Evolutionary conservation across 306 rosid genomes (phyloP).

Genomic region (Begonia fuchsioides): DNA sequence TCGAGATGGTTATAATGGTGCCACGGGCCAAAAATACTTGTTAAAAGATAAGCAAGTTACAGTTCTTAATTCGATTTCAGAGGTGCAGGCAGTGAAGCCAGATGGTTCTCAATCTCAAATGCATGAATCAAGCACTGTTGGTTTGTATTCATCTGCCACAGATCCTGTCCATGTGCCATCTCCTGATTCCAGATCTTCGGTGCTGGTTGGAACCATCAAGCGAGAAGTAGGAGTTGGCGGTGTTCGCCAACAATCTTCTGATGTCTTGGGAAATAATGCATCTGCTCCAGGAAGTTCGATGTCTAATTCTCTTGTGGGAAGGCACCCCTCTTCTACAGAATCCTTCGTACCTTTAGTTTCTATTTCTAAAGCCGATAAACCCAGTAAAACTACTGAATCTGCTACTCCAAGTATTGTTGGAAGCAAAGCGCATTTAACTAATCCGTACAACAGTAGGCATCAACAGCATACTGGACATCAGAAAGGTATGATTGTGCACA

Average conservation of each 20-base stretch:
- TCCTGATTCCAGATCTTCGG: constrained; percentile 83
- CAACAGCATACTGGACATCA: constrained; percentile 82
- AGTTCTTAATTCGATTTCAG: constrained; percentile 23
- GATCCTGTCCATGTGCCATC: constrained; percentile 99
- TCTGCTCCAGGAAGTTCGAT: constrained; percentile 38
- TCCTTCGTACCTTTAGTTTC: constrained; percentile 42
- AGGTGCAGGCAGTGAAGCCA: constrained; percentile 37
- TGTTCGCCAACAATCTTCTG: constrained; percentile 60
- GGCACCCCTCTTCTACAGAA: constrained; percentile 46
- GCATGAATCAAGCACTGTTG: constrained; percentile 37
- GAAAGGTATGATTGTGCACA: constrained; percentile 43
- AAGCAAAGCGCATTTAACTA: constrained; percentile 36
- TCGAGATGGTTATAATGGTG: constrained; percentile 26
- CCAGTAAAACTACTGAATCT: constrained; percentile 45
- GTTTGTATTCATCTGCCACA: constrained; percentile 84
- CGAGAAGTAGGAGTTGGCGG: constrained; percentile 97
- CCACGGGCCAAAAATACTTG: constrained; percentile 22
- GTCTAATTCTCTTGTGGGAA: constrained; percentile 36
- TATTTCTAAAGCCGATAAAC: constrained; percentile 41
- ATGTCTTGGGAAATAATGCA: constrained; percentile 26
- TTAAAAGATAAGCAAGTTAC: constrained; percentile 32
- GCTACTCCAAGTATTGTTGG: constrained; percentile 34
- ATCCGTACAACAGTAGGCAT: constrained; percentile 35
- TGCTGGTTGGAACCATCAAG: constrained; percentile 83
- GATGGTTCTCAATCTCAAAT: constrained; percentile 30